phyloP scores from a whole-genome alignment of 2,329 filamentous ascomycete species.

The Fonsecaea multimorphosa region DNA sequence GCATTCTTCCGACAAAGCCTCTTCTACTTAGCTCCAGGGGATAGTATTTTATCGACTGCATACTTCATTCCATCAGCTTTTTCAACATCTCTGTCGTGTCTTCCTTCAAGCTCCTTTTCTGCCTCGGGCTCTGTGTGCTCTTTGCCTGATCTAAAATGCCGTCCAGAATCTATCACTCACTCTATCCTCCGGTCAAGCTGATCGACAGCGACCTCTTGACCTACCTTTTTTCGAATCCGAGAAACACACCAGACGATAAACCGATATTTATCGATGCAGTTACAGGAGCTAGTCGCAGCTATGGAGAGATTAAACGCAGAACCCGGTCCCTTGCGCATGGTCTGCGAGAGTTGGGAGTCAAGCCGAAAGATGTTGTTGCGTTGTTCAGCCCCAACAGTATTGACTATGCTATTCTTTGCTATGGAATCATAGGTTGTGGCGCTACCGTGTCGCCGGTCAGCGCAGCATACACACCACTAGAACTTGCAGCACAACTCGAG shows the following conservation, averaged over 20 bases:
- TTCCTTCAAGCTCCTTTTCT: neutral
- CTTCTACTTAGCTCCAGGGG: neutral
- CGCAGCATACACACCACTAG: conserved; percentile 80
- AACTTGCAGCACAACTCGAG: conserved; percentile 82
- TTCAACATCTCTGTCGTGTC: neutral
- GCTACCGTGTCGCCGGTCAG: conserved; percentile 83
- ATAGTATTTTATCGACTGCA: neutral
- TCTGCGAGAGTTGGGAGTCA: conserved; percentile 44
- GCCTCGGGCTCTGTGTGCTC: neutral
- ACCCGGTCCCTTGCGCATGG: conserved; percentile 29
- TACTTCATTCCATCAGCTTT: neutral
- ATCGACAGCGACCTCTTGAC: conserved; percentile 28
- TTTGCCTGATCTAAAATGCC: conserved; percentile 17
- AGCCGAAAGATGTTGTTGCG: conserved; percentile 61
- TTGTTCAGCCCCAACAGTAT: conserved; percentile 79
- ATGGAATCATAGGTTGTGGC: conserved; percentile 82
- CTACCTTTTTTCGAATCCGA: conserved; percentile 33
- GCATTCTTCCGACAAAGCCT: neutral
- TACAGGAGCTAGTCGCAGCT: conserved; percentile 25
- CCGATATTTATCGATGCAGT: conserved; percentile 33
- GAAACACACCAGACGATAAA: conserved; percentile 28
- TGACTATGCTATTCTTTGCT: conserved; percentile 77
- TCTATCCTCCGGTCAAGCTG: conserved; percentile 23
- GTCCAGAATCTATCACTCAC: conserved; percentile 26
- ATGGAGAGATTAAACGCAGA: conserved; percentile 25